phyloP scores from a whole-genome alignment of 202 grass and related monocot genomes.

The Elaeis oleifera region DNA sequence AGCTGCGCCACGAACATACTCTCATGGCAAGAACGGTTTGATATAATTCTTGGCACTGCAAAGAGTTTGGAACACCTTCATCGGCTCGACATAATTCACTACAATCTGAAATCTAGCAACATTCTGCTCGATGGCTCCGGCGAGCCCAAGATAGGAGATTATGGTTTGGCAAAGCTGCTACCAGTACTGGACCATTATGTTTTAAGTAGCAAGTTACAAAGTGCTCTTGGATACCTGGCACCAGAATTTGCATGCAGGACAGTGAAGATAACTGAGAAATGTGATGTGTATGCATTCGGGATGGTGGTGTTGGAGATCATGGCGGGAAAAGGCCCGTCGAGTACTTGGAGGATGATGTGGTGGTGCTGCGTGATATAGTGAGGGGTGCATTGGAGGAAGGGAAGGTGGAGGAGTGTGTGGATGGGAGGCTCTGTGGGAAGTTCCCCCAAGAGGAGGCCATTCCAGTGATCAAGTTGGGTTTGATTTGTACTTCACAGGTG shows the following conservation, averaged over 20 bases:
- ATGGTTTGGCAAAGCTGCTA: slow-evolving; percentile 84
- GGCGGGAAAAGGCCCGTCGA: slow-evolving; percentile 72
- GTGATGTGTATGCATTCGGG: slow-evolving; percentile 87
- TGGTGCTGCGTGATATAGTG: slow-evolving; percentile 79
- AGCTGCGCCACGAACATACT: slow-evolving; percentile 49
- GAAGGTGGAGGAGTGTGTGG: slow-evolving; percentile 76
- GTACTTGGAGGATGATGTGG: slow-evolving; percentile 91
- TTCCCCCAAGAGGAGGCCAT: slow-evolving; percentile 81
- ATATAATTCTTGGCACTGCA: slow-evolving; percentile 74
- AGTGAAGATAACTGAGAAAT: slow-evolving; percentile 97
- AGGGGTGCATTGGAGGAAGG: slow-evolving; percentile 82
- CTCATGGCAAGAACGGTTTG: slow-evolving; percentile 89
- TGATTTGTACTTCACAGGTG: slow-evolving; percentile 92
- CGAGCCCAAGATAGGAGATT: slow-evolving; percentile 84
- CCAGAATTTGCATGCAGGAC: slow-evolving; percentile 92
- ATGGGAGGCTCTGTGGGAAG: slow-evolving; percentile 74
- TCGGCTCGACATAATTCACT: slow-evolving; percentile 73
- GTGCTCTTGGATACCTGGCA: slow-evolving; percentile 94
- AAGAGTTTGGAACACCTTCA: slow-evolving; percentile 86
- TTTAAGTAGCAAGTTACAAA: slow-evolving; percentile 93
- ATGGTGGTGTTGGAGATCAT: slow-evolving; percentile 80
- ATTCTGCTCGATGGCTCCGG: slow-evolving; percentile 71
- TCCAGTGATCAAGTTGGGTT: slow-evolving; percentile 81
- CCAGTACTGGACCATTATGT: slow-evolving; percentile 96
- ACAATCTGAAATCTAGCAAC: slow-evolving; percentile 96